Evolutionary conservation across 306 rosid genomes (phyloP).

Genomic region (Canavalia ensiformis): DNA sequence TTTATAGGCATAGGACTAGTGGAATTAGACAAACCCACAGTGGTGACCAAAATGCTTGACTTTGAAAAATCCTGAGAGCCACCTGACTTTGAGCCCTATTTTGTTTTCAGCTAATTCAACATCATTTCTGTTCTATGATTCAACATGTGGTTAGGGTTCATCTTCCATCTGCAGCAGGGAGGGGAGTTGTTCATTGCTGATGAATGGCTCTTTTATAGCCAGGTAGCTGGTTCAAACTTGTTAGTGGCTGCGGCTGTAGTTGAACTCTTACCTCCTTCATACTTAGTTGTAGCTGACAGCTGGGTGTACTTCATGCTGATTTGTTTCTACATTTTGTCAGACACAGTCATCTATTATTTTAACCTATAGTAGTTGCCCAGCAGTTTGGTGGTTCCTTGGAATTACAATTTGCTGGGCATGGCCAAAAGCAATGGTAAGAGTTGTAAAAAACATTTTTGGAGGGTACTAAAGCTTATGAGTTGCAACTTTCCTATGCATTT

Average conservation of each 20-base stretch:
- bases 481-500: conserved; percentile 7
- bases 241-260: conserved; percentile 5
- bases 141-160: background rate
- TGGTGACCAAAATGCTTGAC: background rate
- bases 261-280: background rate
- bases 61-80: background rate
- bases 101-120: background rate
- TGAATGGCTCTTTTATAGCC: background rate
- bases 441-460: background rate
- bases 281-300: background rate
- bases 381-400: conserved; percentile 10
- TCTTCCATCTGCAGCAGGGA: background rate
- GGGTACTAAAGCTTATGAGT: conserved; percentile 5
- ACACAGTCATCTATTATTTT: background rate
- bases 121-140: conserved; percentile 4
- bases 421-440: background rate
- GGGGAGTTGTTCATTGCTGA: background rate
- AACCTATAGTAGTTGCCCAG: background rate
- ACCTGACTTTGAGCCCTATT: background rate
- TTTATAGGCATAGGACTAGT: background rate
- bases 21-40: background rate
- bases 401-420: background rate
- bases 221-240: conserved; percentile 7
- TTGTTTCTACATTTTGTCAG: background rate
- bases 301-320: background rate